Conservation (phyloP, 1,284 basidiomycete species). For the Pyrrhoderma lamaoense region DNA sequence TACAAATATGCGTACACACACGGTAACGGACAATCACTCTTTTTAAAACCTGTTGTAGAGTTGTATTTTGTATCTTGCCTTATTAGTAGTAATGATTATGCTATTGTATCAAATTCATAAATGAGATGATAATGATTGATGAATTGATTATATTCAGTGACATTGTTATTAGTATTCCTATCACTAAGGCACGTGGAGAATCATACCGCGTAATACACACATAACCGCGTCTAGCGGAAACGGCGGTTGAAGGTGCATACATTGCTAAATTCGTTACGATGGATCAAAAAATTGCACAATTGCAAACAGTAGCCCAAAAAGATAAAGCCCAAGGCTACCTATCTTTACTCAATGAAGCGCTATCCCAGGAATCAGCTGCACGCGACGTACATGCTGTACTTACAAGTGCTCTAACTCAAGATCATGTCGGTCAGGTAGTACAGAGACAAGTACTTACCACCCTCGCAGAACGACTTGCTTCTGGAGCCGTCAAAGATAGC, state of each 20-base stretch:
- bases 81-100: too few species aligned
- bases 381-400: conserved; percentile 60
- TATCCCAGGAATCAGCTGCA: conserved; percentile 42
- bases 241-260: neutral
- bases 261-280: conserved; percentile 30
- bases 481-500: conserved; percentile 45
- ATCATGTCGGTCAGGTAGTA: conserved; percentile 74
- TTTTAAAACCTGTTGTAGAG: too few species aligned
- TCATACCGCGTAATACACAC: neutral
- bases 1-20: neutral
- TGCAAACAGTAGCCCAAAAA: conserved; percentile 64
- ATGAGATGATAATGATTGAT: too few species aligned
- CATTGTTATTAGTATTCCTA: too few species aligned
- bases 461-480: conserved; percentile 60
- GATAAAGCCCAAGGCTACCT: conserved; percentile 77
- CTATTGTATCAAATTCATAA: too few species aligned
- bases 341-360: conserved; percentile 46
- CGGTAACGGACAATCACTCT: too few species aligned
- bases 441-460: conserved; percentile 80
- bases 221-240: too few species aligned
- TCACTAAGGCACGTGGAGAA: too few species aligned
- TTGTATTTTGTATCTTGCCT: too few species aligned
- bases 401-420: conserved; percentile 71
- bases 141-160: too few species aligned
- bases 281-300: conserved; percentile 58